These are phyloP conservation scores for Obelidium mucronatum DNA, from an alignment of 192 early-diverging fungal genomes.

Conservation along the genomic window DNA sequence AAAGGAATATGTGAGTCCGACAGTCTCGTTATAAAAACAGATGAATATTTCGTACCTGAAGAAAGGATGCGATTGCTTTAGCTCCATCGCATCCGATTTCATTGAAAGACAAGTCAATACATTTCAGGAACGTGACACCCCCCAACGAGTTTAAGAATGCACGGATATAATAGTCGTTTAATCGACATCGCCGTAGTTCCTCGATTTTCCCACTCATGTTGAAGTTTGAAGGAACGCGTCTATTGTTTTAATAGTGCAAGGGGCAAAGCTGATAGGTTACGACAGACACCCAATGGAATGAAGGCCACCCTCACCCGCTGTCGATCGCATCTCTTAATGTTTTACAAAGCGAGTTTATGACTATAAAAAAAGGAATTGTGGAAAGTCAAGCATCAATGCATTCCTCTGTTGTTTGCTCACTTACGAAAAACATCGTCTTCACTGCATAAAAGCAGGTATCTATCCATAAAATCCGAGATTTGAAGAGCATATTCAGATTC, in stretches of 20 bases:
- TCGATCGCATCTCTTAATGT: background rate
- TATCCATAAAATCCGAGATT: conserved; percentile 5
- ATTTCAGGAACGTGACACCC: conserved; percentile 40
- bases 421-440: too few relatives aligned
- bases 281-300: too few relatives aligned
- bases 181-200: conserved; percentile 38
- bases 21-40: background rate
- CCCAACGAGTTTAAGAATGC: conserved; percentile 41
- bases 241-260: conserved; percentile 1
- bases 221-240: conserved; percentile 39
- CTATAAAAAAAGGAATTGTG: background rate
- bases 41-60: conserved; percentile 42
- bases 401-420: background rate
- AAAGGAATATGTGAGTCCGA: background rate
- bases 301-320: background rate
- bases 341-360: background rate
- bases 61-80: conserved; percentile 39
- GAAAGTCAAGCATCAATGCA: background rate
- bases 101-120: conserved; percentile 53
- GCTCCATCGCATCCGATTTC: conserved; percentile 54
- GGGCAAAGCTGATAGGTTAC: too few relatives aligned
- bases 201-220: conserved; percentile 37
- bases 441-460: background rate
- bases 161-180: conserved; percentile 43
- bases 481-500: background rate